Conservation (phyloP, 768 basidiomycete species). For the Grammothele lineata region DNA sequence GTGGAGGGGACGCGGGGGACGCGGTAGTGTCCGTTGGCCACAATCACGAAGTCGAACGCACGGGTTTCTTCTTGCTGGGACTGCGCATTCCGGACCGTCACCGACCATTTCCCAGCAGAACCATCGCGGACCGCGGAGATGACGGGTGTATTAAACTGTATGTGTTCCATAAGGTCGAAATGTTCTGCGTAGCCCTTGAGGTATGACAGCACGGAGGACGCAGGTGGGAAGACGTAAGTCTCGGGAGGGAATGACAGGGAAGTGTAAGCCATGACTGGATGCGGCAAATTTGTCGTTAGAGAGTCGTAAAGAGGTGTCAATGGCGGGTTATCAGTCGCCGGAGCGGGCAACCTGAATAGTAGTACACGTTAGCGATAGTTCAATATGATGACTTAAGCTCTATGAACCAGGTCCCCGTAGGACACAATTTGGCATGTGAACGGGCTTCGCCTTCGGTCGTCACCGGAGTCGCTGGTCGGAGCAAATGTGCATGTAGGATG, state of each 20-base stretch:
- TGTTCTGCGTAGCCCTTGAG: constrained; percentile 59
- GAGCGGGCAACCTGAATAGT: constrained; percentile 50
- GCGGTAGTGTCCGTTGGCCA: constrained; percentile 75
- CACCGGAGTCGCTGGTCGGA: too few species aligned
- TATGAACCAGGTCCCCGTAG: too few species aligned
- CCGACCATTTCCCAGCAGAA: constrained; percentile 39
- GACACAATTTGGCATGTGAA: too few species aligned
- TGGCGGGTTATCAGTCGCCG: constrained; percentile 47
- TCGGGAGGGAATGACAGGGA: constrained; percentile 65
- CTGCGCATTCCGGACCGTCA: constrained; percentile 22
- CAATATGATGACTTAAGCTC: too few species aligned
- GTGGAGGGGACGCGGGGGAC: constrained; percentile 57
- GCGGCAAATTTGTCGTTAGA: constrained; percentile 77
- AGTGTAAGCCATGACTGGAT: constrained; percentile 69
- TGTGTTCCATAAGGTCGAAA: constrained; percentile 57
- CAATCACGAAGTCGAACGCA: constrained; percentile 60
- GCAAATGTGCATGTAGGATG: too few species aligned
- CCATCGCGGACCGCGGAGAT: constrained; percentile 37
- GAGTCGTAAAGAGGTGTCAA: constrained; percentile 74
- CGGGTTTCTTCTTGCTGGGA: constrained; percentile 24
- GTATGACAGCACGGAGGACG: constrained; percentile 61
- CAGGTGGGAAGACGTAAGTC: constrained; percentile 66
- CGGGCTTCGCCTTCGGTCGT: too few species aligned
- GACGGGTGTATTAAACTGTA: constrained; percentile 62
- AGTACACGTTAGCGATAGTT: background rate